Evolutionary conservation across 1,284 basidiomycete species (phyloP).

Genomic region (Bjerkandera adusta): DNA sequence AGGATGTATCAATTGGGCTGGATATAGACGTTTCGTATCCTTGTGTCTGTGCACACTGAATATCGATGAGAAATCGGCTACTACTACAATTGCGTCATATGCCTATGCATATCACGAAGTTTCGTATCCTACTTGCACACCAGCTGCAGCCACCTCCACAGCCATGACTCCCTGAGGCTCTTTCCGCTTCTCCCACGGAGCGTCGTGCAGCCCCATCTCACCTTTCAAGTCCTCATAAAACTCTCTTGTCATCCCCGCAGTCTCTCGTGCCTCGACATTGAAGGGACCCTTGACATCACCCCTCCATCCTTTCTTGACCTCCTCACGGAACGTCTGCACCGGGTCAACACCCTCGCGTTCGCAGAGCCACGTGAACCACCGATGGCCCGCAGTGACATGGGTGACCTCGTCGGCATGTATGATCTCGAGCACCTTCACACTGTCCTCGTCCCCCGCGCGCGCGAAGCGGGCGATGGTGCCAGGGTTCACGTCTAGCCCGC

Average conservation of each 20-base stretch:
- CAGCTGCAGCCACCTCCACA: too few species aligned
- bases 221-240: constrained; percentile 76
- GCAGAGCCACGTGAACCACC: constrained; percentile 85
- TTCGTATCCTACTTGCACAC: too few species aligned
- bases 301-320: constrained; percentile 74
- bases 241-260: constrained; percentile 68
- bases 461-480: constrained; percentile 78
- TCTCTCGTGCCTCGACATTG: constrained; percentile 73
- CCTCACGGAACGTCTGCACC: constrained; percentile 68
- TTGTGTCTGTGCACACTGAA: too few species aligned
- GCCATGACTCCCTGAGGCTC: too few species aligned
- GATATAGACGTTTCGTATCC: too few species aligned
- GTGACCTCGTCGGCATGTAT: constrained; percentile 86
- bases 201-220: constrained; percentile 38
- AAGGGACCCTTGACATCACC: constrained; percentile 87
- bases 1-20: too few species aligned
- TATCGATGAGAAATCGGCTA: too few species aligned
- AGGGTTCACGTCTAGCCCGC: constrained; percentile 87
- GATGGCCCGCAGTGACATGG: constrained; percentile 81
- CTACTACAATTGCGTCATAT: too few species aligned
- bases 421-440: constrained; percentile 69
- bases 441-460: constrained; percentile 68
- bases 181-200: too few species aligned
- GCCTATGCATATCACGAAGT: too few species aligned
- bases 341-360: constrained; percentile 64